phyloP scores from a whole-genome alignment of 306 rosid species.

The Sicyos baderoa region DNA sequence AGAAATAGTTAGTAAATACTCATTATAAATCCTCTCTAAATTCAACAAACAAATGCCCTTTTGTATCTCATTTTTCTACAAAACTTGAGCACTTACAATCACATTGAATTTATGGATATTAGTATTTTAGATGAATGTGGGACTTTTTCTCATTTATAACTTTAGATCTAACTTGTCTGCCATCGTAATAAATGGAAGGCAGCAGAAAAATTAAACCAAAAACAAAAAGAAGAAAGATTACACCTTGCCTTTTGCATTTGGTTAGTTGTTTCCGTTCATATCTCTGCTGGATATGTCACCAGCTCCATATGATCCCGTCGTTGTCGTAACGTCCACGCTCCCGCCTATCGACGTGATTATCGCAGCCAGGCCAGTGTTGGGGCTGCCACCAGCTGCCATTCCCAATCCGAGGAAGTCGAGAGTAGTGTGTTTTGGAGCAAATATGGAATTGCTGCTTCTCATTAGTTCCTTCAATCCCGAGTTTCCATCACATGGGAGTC shows the following conservation, averaged over 20 bases:
- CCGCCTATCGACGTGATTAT: slow-evolving; percentile 65
- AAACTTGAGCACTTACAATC: too few species aligned
- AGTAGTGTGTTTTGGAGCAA: slow-evolving; percentile 82
- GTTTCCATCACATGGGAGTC: slow-evolving; percentile 54
- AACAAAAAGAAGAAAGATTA: not conserved
- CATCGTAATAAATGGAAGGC: not conserved
- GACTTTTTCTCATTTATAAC: not conserved
- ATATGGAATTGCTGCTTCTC: slow-evolving; percentile 65
- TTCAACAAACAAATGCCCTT: too few species aligned
- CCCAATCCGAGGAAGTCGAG: slow-evolving; percentile 90
- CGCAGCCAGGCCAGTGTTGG: slow-evolving; percentile 54
- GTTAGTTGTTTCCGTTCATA: slow-evolving; percentile 37
- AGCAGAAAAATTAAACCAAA: not conserved
- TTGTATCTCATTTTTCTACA: too few species aligned
- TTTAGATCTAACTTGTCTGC: not conserved
- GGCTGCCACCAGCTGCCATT: slow-evolving; percentile 70
- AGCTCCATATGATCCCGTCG: slow-evolving; percentile 49
- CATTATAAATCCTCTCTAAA: too few species aligned
- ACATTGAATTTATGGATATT: too few species aligned
- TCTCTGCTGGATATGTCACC: slow-evolving; percentile 60
- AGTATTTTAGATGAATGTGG: too few species aligned
- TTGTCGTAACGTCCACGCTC: slow-evolving; percentile 50
- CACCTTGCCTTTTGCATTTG: not conserved
- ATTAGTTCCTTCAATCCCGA: slow-evolving; percentile 73
- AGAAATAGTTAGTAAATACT: too few species aligned